Conservation (phyloP, 106 monocot species). For the Dioscorea dumetorum region DNA sequence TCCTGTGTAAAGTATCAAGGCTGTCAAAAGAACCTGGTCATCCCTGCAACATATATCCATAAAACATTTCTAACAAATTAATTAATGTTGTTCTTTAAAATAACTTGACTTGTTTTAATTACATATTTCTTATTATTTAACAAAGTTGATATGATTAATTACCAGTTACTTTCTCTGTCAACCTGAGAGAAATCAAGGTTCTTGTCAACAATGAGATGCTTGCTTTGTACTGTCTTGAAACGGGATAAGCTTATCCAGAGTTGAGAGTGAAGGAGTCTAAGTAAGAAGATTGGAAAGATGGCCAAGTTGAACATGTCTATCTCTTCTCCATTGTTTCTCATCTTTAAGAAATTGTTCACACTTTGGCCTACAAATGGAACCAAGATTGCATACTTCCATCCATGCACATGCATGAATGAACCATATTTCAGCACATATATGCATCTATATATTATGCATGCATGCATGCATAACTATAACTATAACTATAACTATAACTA, state of each 20-base stretch:
- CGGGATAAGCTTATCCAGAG: conserved; percentile 58
- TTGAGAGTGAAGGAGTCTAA: conserved; percentile 32
- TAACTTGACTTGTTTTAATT: background rate
- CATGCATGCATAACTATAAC: background rate
- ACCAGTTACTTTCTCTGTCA: conserved; percentile 67
- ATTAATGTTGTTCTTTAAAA: conserved; percentile 1
- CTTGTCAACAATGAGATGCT: conserved; percentile 45
- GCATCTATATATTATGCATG: no score
- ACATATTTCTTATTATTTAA: no score
- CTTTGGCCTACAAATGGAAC: conserved; percentile 13
- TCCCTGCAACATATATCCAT: conserved; percentile 42
- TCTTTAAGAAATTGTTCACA: background rate
- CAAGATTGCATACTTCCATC: conserved; percentile 23
- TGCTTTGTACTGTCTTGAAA: conserved; percentile 50
- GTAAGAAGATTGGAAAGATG: conserved; percentile 21
- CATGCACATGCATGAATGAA: conserved; percentile 2
- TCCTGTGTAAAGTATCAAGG: conserved; percentile 38
- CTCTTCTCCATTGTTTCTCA: background rate
- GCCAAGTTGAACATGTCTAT: conserved; percentile 9
- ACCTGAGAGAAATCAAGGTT: conserved; percentile 72
- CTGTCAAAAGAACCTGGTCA: conserved; percentile 63
- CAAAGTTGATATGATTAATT: no score
- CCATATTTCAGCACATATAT: no score
- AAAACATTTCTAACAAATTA: no score
- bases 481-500: background rate